Percentiles rank a stretch among this genome's conserved stretches.
These are phyloP conservation scores for Inonotus hispidus DNA, from an alignment of 1,284 basidiomycete genomes.

Conservation along the genomic window DNA sequence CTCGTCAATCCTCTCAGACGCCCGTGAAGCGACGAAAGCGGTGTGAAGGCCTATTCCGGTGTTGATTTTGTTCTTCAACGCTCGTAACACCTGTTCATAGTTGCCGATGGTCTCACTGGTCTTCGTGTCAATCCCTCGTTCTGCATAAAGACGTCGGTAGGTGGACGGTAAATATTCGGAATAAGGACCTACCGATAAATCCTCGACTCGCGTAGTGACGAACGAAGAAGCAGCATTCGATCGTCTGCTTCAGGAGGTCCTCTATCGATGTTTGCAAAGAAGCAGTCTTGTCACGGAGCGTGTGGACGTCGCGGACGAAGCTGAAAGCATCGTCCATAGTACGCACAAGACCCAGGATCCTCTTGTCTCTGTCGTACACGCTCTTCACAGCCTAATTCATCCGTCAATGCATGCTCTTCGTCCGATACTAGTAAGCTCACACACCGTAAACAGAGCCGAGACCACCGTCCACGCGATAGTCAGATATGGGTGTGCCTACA, in stretches of 20 bases:
- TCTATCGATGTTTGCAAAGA: background rate
- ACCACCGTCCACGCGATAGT: background rate
- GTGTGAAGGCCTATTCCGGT: background rate
- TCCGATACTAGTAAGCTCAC: background rate
- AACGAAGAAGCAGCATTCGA: conserved; percentile 15
- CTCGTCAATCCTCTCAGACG: background rate
- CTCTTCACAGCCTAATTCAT: background rate
- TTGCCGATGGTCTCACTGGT: background rate
- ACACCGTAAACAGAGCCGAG: background rate
- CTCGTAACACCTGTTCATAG: background rate
- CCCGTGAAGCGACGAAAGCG: background rate
- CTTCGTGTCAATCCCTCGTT: background rate
- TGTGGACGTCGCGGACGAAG: conserved; percentile 6
- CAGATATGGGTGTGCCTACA: background rate
- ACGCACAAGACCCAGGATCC: conserved; percentile 6
- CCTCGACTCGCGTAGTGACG: conserved; percentile 10
- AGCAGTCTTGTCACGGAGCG: conserved; percentile 2
- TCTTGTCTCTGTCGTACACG: conserved; percentile 1
- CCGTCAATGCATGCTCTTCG: background rate
- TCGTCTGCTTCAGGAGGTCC: conserved; percentile 4
- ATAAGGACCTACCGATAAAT: conserved; percentile 2
- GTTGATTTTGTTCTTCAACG: background rate
- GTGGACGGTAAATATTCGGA: background rate
- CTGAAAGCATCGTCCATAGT: conserved; percentile 10
- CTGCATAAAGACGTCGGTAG: background rate